Percentiles rank a stretch among this genome's conserved stretches.
These are phyloP conservation scores for Epichloe uncinata DNA, from an alignment of 2,329 filamentous ascomycete species.

Conservation along the genomic window DNA sequence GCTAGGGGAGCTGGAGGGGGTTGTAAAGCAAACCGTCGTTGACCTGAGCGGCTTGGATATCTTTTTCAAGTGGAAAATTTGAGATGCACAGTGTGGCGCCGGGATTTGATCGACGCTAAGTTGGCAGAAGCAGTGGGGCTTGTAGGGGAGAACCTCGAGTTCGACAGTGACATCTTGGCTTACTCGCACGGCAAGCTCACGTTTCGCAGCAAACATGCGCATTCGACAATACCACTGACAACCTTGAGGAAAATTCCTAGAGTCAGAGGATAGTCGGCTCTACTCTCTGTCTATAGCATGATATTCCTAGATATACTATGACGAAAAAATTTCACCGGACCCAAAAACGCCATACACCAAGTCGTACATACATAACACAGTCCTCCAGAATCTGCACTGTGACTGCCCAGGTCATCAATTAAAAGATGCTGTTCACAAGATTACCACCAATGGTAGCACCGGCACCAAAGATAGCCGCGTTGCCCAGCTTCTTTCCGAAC, in stretches of 20 bases:
- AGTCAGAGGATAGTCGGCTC: too few relatives aligned
- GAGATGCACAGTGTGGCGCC: conserved; percentile 1
- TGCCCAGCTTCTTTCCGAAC: conserved; percentile 82
- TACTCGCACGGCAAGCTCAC: background rate
- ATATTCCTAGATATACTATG: background rate
- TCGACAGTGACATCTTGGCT: background rate
- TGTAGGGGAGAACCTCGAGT: too few relatives aligned
- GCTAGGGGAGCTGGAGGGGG: too few relatives aligned
- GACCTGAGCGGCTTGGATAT: background rate
- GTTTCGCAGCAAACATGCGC: background rate
- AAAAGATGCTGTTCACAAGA: conserved; percentile 85
- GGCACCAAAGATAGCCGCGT: conserved; percentile 77
- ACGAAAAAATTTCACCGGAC: background rate
- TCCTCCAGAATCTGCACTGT: background rate
- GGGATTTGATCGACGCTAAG: background rate
- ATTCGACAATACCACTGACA: background rate
- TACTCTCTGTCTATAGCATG: background rate
- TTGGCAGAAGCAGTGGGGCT: background rate
- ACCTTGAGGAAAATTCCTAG: background rate
- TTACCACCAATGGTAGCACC: conserved; percentile 84
- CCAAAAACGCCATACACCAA: background rate
- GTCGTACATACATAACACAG: background rate
- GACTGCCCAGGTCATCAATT: conserved; percentile 13
- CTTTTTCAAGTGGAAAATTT: conserved; percentile 1
- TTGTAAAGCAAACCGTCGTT: background rate